These are phyloP conservation scores for Irpex lacteus DNA, from an alignment of 1,284 basidiomycete species.

Conservation along the genomic window DNA sequence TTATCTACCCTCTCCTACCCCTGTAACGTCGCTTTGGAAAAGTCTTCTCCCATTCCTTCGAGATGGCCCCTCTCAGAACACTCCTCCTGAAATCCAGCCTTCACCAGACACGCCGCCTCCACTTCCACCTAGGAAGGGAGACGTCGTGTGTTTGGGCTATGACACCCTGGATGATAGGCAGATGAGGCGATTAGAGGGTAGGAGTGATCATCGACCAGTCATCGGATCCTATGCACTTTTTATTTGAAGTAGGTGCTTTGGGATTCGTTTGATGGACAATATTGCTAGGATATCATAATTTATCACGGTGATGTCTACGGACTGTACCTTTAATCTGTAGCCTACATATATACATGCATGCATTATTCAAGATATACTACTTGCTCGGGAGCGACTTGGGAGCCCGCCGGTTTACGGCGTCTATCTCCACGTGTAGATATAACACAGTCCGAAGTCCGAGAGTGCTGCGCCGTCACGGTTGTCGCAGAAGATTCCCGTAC, in stretches of 20 bases:
- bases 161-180: conserved; percentile 71
- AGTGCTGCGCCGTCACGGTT: too few species aligned
- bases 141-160: conserved; percentile 69
- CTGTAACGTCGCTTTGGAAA: conserved; percentile 11
- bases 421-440: too few species aligned
- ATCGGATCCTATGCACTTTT: conserved; percentile 72
- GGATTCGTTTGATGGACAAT: background rate
- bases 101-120: conserved; percentile 23
- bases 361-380: background rate
- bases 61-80: conserved; percentile 15
- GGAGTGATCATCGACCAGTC: conserved; percentile 78
- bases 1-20: conserved; percentile 12
- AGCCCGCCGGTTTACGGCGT: too few species aligned
- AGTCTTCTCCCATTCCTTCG: conserved; percentile 49
- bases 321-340: conserved; percentile 1
- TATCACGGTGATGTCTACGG: conserved; percentile 17
- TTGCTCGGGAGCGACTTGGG: too few species aligned
- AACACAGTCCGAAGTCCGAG: too few species aligned
- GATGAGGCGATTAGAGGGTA: conserved; percentile 75
- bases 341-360: background rate
- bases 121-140: conserved; percentile 46
- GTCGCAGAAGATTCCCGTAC: background rate
- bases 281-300: conserved; percentile 33
- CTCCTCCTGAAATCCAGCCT: conserved; percentile 18
- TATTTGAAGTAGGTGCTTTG: conserved; percentile 30